These are phyloP conservation scores for Phyllosticta paracitricarpa DNA, from an alignment of 2,329 filamentous ascomycete genomes.

Conservation along the genomic window DNA sequence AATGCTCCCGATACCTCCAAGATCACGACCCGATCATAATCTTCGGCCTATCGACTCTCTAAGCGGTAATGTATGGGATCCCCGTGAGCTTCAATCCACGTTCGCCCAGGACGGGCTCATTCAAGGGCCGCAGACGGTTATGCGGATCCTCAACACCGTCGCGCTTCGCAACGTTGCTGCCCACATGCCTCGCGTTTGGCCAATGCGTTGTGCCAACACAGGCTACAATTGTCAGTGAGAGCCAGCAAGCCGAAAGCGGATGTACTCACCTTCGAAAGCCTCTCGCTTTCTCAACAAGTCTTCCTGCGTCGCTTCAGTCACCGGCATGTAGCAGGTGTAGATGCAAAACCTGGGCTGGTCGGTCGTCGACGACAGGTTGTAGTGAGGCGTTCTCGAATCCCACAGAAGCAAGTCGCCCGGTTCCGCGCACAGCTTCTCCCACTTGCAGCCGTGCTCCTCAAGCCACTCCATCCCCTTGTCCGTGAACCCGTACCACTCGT, in stretches of 20 bases:
- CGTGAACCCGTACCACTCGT: constrained; percentile 35
- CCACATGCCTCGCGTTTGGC: constrained; percentile 26
- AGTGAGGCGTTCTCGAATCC: constrained; percentile 41
- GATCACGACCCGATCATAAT: no score
- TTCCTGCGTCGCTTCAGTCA: constrained; percentile 24
- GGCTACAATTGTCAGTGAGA: constrained; percentile 11
- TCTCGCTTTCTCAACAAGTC: constrained; percentile 24
- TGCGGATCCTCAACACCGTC: constrained; percentile 23
- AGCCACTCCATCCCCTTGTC: constrained; percentile 36
- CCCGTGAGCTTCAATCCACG: constrained; percentile 38
- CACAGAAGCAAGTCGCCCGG: constrained; percentile 37
- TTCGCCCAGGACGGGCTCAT: constrained; percentile 32
- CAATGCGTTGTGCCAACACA: constrained; percentile 25
- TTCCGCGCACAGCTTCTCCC: constrained; percentile 31
- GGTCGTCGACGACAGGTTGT: constrained; percentile 21
- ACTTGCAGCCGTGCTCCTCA: constrained; percentile 27
- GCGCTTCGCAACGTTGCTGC: constrained; percentile 23
- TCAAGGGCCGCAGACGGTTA: constrained; percentile 29
- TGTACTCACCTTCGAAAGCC: not conserved
- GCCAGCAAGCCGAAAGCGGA: not conserved
- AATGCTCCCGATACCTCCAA: no score
- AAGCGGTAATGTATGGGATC: constrained; percentile 36
- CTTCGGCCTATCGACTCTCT: not conserved
- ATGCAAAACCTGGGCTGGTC: constrained; percentile 22
- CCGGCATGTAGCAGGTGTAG: constrained; percentile 30